Evolutionary conservation across 106 monocot genomes (phyloP), one percentile per base, ranked within the genome.

Genomic region (Agapanthus africanus): DNA sequence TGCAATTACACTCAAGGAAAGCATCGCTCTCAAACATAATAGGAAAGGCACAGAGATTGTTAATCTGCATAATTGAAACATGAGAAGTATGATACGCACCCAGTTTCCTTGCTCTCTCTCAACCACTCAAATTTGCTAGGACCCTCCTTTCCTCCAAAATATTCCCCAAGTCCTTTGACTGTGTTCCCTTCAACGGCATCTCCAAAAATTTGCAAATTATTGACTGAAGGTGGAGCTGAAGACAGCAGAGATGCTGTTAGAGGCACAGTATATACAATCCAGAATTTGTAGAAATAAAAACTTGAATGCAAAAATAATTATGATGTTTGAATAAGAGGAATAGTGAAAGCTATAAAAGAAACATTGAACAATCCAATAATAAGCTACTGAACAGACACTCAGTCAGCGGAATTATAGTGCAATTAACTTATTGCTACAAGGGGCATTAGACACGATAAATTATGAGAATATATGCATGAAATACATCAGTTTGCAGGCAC

Each of bases 101-200:
- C 81, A 40, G 79, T 83, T 79, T 87, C 87, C 26, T 77, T 80
- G 30, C 73, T 80, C 70, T 87, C 87, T 41, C 99, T 81, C 34
- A 81, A 69, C 99, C 99, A 99, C 38, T 85, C 74, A 79, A 87
- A 90, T 56, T 80, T 99, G 83, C 92, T 92, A 77, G 87, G 84
- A 39, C 99, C 99, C 80, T 99, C 99, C 69, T 71, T 99, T 40
- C 99, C 99, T 10, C 99, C 99, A 76, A 99, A 99, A 62, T 99
- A 99, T 47, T 89, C 73, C 71, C 99, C 99, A 41, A 73, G 19
- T 22, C 92, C 99, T 74, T 70, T 83, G 38, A 99, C 46, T 30
- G 75, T 83, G 74, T 75, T 90, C 60, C 87, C 92, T 83, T 99
- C 99, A 80, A 90, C 74, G 70, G 71, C 72, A 79, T 99, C 84